Conservation (phyloP, 768 basidiomycete species). For the Kwoniella botswanensis region DNA sequence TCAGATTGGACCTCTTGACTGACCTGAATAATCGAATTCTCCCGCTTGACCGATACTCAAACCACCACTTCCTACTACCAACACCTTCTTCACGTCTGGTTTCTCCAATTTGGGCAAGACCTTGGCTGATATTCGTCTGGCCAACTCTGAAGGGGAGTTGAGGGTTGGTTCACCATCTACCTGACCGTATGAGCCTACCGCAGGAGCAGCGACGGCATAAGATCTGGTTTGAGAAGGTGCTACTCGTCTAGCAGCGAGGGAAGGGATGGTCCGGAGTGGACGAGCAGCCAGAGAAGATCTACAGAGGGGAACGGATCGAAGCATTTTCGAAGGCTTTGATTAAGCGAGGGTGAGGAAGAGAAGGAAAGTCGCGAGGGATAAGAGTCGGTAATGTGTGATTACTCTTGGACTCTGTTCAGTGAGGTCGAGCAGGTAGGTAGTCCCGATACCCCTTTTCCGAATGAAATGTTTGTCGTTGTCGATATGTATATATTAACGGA, state of each 20-base stretch:
- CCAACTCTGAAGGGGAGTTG: constrained; percentile 92
- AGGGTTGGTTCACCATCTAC: constrained; percentile 60
- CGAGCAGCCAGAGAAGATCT: constrained; percentile 20
- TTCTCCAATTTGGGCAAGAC: constrained; percentile 90
- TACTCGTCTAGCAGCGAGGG: constrained; percentile 18
- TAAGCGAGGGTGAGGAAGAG: not conserved
- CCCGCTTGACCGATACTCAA: constrained; percentile 97
- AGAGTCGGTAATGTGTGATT: not conserved
- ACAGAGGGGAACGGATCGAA: constrained; percentile 26
- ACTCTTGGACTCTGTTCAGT: not conserved
- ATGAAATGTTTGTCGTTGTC: not conserved
- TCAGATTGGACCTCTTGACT: constrained; percentile 21
- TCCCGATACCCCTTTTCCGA: not conserved
- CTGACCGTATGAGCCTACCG: constrained; percentile 57
- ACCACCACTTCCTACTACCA: constrained; percentile 95
- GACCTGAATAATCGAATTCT: constrained; percentile 96
- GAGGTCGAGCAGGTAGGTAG: not conserved
- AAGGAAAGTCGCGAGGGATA: not conserved
- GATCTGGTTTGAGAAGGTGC: constrained; percentile 13
- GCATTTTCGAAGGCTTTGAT: constrained; percentile 13
- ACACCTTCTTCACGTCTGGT: constrained; percentile 89
- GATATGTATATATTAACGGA: too few relatives aligned
- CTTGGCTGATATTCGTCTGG: constrained; percentile 88
- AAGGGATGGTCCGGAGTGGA: constrained; percentile 17
- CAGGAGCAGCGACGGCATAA: constrained; percentile 59